Evolutionary conservation across 352 stramenopile genomes (phyloP), one percentile per base, ranked within the genome.

Genomic region (Pythium grandisporangium): DNA sequence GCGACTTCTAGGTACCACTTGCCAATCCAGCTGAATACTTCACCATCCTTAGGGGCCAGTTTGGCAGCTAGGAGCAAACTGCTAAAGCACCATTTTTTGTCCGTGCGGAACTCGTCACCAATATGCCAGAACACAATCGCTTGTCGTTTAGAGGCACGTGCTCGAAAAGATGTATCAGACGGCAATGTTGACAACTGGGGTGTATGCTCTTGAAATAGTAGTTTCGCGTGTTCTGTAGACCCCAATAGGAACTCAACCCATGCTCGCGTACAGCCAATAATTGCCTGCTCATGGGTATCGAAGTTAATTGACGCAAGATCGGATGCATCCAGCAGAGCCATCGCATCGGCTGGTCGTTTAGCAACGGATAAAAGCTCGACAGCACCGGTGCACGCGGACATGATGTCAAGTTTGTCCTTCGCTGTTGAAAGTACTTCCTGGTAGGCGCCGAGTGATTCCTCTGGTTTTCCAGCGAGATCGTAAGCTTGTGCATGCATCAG

Each of bases 101-200:
- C 66, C 10, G 34, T 51, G 43, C 72, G 69, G 19, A 67, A 53
- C 13, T 50, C 53, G 6, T 61, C 73, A 12, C 58, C 76, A 2
- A 84, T 14, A 10, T 75, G 40, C 81, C 81, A 93, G 40, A 87
- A 91, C 23, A 90, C 61, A 35, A 85, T 72, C 22, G 71, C 81
- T 6, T 92, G 49, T 6, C 78, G 71, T 57, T 89, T 93, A 14
- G 89, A 41, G 5, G 50, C 51, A 35, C 46, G 53, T 12, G 69
- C 70, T 25, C 63, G 70, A 0, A 37, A 34, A 4, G 25, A 12
- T 29, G 58, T 26, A 32, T 48, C 39, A 34, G 36, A 44, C 2
- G 14, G 13, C n/a, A n/a, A n/a, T n/a, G n/a, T n/a, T 1, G 42
- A 14, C 25, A 87, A 54, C 7, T 56, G 65, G 20, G 50, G 32